Conservation (phyloP, 2,329 filamentous ascomycete species). For the Fusarium sp. region DNA sequence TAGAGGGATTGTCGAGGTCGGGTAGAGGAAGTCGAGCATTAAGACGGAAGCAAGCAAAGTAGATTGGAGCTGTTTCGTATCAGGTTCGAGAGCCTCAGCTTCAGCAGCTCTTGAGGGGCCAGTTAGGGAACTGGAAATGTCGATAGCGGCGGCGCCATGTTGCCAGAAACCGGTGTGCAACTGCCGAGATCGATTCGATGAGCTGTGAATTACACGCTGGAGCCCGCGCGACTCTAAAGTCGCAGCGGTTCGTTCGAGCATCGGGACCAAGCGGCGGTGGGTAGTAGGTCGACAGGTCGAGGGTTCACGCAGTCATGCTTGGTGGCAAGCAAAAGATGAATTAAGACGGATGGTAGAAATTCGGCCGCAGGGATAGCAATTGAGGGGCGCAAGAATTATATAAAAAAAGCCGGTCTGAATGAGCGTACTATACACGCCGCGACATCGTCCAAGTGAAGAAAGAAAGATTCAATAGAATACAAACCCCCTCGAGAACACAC, state of each 20-base stretch:
- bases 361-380: conserved; percentile 21
- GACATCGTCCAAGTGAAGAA: conserved; percentile 2
- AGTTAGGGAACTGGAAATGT: conserved; percentile 63
- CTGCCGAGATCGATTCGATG: conserved; percentile 59
- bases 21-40: conserved; percentile 71
- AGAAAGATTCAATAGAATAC: conserved; percentile 1
- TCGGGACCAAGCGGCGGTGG: conserved; percentile 52
- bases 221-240: conserved; percentile 70
- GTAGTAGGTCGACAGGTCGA: conserved; percentile 34
- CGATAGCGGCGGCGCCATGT: conserved; percentile 67
- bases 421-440: conserved; percentile 4
- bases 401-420: not conserved
- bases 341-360: conserved; percentile 11
- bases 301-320: conserved; percentile 46
- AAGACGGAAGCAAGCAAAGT: conserved; percentile 63
- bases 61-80: conserved; percentile 46
- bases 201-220: conserved; percentile 65
- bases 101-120: conserved; percentile 50
- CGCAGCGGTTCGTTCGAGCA: conserved; percentile 72
- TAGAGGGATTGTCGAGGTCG: conserved; percentile 61
- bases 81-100: conserved; percentile 39
- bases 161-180: conserved; percentile 69
- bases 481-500: not conserved
- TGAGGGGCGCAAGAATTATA: conserved; percentile 5
- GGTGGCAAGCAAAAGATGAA: conserved; percentile 17